These are phyloP conservation scores for Solanum medicagineum DNA, from an alignment of 257 asterid genomes.

Conservation along the genomic window DNA sequence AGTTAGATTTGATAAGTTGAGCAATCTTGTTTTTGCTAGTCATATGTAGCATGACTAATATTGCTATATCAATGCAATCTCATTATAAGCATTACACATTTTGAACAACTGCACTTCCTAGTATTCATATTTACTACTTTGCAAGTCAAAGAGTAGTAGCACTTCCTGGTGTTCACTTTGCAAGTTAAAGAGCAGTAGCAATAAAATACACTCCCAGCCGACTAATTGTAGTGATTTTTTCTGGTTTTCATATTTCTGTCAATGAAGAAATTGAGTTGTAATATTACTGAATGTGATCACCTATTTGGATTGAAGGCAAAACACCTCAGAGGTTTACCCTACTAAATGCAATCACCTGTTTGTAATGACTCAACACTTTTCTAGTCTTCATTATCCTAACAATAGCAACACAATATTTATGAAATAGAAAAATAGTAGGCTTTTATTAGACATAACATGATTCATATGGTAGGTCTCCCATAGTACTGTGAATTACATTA, in stretches of 20 bases:
- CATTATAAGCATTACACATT: background rate
- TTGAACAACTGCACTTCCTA: background rate
- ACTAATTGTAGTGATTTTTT: background rate
- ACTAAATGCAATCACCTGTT: background rate
- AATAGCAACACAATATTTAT: too few relatives aligned
- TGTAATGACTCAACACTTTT: too few relatives aligned
- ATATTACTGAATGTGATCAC: background rate
- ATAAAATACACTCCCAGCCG: background rate
- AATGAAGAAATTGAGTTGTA: background rate
- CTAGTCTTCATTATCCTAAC: too few relatives aligned
- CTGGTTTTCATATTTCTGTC: background rate
- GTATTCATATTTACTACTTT: background rate
- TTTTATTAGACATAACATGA: background rate
- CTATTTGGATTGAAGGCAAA: background rate
- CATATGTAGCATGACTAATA: too few relatives aligned
- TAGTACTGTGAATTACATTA: too few relatives aligned
- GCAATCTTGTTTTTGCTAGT: too few relatives aligned
- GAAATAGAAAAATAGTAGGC: too few relatives aligned
- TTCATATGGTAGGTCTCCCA: background rate
- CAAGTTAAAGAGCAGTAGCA: background rate
- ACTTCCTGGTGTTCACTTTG: background rate
- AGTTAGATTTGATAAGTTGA: too few relatives aligned
- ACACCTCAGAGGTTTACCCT: background rate
- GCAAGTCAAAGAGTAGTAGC: background rate
- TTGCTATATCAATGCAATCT: too few relatives aligned